Evolutionary conservation across 345 rosid genomes (phyloP).

Genomic region (Citrus medica): DNA sequence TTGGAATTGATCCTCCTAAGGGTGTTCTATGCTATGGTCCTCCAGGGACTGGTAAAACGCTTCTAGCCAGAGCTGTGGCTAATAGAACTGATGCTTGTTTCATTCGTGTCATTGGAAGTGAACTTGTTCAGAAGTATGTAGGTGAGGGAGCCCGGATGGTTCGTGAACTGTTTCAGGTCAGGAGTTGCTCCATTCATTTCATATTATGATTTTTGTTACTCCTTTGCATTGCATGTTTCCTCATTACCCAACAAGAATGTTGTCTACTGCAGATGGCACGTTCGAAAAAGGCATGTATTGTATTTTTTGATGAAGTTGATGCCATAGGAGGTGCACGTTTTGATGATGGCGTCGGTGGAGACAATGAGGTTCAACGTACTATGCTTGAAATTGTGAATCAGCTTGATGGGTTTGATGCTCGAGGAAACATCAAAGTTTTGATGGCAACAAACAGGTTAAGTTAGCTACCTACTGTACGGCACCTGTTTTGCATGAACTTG

Average conservation of each 20-base stretch:
- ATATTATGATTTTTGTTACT: background rate
- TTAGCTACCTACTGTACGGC: background rate
- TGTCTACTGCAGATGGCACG: conserved; percentile 61
- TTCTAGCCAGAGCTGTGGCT: conserved; percentile 93
- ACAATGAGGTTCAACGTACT: conserved; percentile 74
- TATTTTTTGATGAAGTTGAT: conserved; percentile 79
- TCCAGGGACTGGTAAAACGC: conserved; percentile 93
- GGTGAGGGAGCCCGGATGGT: conserved; percentile 99
- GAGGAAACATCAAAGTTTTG: conserved; percentile 93
- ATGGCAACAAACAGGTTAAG: conserved; percentile 96
- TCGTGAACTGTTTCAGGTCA: conserved; percentile 90
- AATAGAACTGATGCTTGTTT: conserved; percentile 98
- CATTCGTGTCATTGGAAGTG: conserved; percentile 95
- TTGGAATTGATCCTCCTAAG: conserved; percentile 95
- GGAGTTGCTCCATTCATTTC: background rate
- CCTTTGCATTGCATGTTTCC: background rate
- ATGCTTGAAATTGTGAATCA: conserved; percentile 69
- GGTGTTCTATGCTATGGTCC: conserved; percentile 96
- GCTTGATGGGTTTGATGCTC: conserved; percentile 54
- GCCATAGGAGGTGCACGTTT: conserved; percentile 88
- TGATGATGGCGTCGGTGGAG: conserved; percentile 84
- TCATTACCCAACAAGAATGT: background rate
- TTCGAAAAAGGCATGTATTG: conserved; percentile 78
- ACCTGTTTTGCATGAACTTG: background rate
- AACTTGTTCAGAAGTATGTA: conserved; percentile 95